Conservation (phyloP, 1,284 basidiomycete genomes). For the Naganishia cerealis region DNA sequence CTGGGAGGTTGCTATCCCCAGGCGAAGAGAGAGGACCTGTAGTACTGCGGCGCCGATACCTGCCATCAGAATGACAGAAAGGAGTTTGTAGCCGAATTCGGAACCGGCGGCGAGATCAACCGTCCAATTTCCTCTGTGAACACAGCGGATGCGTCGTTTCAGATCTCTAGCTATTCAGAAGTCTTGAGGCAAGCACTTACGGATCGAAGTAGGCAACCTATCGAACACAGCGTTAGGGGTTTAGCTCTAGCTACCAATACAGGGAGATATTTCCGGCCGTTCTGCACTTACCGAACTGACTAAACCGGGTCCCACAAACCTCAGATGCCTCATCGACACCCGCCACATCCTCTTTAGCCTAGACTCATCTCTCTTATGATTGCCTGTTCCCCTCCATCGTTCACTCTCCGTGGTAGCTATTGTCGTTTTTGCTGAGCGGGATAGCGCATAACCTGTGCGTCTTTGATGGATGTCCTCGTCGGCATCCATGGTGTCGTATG, state of each 20-base stretch:
- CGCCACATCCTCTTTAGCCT: constrained; percentile 20
- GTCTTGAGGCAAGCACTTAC: constrained; percentile 12
- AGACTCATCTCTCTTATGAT: constrained; percentile 19
- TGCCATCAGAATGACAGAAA: constrained; percentile 80
- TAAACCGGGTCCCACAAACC: constrained; percentile 55
- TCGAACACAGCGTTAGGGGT: background rate
- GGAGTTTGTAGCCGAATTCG: constrained; percentile 75
- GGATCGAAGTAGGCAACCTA: constrained; percentile 54
- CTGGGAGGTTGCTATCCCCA: constrained; percentile 58
- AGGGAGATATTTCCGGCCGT: background rate
- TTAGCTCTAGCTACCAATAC: background rate
- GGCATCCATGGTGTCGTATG: background rate
- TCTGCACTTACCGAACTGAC: constrained; percentile 40
- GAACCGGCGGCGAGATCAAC: constrained; percentile 74
- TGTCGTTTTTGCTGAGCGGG: background rate
- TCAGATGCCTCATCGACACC: constrained; percentile 42
- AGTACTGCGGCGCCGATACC: constrained; percentile 70
- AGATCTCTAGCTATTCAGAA: background rate
- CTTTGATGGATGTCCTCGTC: background rate
- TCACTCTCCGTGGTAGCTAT: background rate
- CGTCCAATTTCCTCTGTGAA: constrained; percentile 58
- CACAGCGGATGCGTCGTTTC: background rate
- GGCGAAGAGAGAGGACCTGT: constrained; percentile 55
- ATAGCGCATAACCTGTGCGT: background rate
- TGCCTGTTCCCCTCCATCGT: constrained; percentile 8